These are phyloP conservation scores for Geosmithia morbida DNA, from an alignment of 2,329 filamentous ascomycete genomes.

Conservation along the genomic window DNA sequence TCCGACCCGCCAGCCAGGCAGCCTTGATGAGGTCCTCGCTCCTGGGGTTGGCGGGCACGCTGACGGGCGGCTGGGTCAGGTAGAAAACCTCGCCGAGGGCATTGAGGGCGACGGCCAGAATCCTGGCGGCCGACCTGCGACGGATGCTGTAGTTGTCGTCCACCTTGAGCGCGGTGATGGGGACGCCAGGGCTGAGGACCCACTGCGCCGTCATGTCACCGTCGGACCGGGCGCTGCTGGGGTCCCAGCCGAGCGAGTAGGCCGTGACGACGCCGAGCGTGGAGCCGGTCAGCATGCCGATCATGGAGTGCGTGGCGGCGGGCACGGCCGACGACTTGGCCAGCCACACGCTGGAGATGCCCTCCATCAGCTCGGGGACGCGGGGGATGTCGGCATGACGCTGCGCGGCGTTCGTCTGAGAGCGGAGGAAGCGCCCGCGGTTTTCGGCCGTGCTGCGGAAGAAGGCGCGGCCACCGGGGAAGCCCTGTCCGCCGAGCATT, in stretches of 20 bases:
- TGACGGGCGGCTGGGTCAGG: constrained; percentile 54
- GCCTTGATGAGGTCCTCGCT: constrained; percentile 44
- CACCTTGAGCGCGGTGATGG: constrained; percentile 69
- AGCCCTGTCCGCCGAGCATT: constrained; percentile 73
- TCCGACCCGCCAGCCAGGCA: constrained; percentile 71
- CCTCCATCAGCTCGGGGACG: constrained; percentile 54
- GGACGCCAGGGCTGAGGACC: constrained; percentile 84
- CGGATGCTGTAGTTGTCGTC: constrained; percentile 69
- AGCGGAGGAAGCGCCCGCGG: constrained; percentile 59
- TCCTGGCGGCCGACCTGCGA: constrained; percentile 53
- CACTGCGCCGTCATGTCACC: constrained; percentile 80
- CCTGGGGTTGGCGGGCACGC: constrained; percentile 31
- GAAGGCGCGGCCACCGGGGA: constrained; percentile 67
- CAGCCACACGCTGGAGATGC: constrained; percentile 74
- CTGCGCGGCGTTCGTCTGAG: constrained; percentile 43
- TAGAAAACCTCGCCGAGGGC: constrained; percentile 88
- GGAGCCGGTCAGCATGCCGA: constrained; percentile 74
- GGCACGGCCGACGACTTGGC: constrained; percentile 67
- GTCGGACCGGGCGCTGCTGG: constrained; percentile 44
- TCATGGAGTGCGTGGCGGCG: constrained; percentile 56
- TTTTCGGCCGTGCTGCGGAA: constrained; percentile 63
- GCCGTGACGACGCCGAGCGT: constrained; percentile 70
- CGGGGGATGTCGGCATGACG: constrained; percentile 63
- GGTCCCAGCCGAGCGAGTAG: constrained; percentile 56
- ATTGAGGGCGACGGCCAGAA: constrained; percentile 91